phyloP scores from a whole-genome alignment of 2,329 filamentous ascomycete genomes.

The Fusarium nanum region DNA sequence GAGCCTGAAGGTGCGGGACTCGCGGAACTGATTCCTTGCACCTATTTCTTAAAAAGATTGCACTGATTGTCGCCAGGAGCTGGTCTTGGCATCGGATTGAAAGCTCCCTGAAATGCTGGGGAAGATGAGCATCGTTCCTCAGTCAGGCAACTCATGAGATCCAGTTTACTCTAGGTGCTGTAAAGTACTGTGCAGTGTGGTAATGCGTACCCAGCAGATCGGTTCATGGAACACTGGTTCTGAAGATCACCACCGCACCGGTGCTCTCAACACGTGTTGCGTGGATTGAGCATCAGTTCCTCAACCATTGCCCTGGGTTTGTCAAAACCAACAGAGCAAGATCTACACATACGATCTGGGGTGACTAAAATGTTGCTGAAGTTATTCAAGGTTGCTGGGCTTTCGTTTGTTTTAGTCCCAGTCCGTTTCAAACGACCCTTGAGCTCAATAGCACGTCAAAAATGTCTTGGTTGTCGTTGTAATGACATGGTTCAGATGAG shows the following conservation, averaged over 20 bases:
- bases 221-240: slow-evolving; percentile 33
- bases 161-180: slow-evolving; percentile 21
- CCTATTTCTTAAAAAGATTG: slow-evolving; percentile 5
- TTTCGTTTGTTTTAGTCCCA: slow-evolving; percentile 31
- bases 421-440: slow-evolving; percentile 24
- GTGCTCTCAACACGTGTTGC: slow-evolving; percentile 31
- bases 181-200: slow-evolving; percentile 12
- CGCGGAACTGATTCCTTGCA: slow-evolving; percentile 24
- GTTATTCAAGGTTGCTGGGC: slow-evolving; percentile 12
- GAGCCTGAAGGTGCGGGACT: background rate
- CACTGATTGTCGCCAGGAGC: slow-evolving; percentile 17
- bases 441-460: slow-evolving; percentile 21
- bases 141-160: slow-evolving; percentile 10
- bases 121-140: slow-evolving; percentile 21
- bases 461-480: slow-evolving; percentile 15
- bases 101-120: slow-evolving; percentile 22
- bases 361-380: slow-evolving; percentile 6
- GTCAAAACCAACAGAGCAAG: slow-evolving; percentile 37
- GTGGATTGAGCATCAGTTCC: slow-evolving; percentile 32
- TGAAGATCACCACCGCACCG: slow-evolving; percentile 34
- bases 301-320: slow-evolving; percentile 30
- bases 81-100: slow-evolving; percentile 25
- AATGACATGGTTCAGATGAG: slow-evolving; percentile 14
- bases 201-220: slow-evolving; percentile 25
- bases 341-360: slow-evolving; percentile 31